These are phyloP conservation scores for Physaria fendleri DNA, from an alignment of 345 rosid species.

Conservation along the genomic window DNA sequence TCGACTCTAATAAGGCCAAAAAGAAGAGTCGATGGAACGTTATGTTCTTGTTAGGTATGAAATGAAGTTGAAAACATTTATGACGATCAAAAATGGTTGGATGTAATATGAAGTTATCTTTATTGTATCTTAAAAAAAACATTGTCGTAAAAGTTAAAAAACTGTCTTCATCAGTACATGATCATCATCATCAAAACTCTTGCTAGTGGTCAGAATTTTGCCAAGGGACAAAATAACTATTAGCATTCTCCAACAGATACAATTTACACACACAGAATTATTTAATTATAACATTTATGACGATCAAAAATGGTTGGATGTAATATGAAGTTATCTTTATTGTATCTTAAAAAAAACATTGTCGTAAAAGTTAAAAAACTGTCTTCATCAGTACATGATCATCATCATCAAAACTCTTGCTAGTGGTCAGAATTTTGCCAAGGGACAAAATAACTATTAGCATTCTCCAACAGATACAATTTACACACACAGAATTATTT, in stretches of 20 bases:
- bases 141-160: slow-evolving; percentile 23
- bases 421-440: slow-evolving; percentile 23
- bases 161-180: slow-evolving; percentile 12
- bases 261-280: background rate
- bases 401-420: slow-evolving; percentile 11
- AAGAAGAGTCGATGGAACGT: slow-evolving; percentile 22
- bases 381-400: slow-evolving; percentile 18
- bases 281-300: background rate
- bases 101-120: background rate
- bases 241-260: slow-evolving; percentile 23
- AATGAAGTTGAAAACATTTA: background rate
- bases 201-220: slow-evolving; percentile 18
- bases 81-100: background rate
- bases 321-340: background rate
- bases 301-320: background rate
- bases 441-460: slow-evolving; percentile 28
- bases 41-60: slow-evolving; percentile 26
- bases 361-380: slow-evolving; percentile 23
- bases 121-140: background rate
- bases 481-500: background rate
- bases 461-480: slow-evolving; percentile 22
- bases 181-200: slow-evolving; percentile 19
- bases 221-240: slow-evolving; percentile 28
- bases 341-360: background rate
- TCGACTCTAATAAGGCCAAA: slow-evolving; percentile 15